phyloP scores from a whole-genome alignment of 257 asterid species.

The Capsicum baccatum region DNA sequence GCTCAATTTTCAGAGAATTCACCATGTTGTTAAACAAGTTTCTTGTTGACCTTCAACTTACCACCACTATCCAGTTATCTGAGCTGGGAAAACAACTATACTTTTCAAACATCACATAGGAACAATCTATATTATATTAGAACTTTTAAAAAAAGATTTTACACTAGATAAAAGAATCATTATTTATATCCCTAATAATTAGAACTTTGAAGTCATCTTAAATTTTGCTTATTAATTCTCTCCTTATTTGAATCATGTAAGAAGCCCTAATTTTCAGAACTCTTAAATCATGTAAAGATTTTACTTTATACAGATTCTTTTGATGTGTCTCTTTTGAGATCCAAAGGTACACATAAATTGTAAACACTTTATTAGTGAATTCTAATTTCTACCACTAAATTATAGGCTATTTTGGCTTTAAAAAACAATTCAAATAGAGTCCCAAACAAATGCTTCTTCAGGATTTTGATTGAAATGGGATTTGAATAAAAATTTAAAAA shows the following conservation, averaged over 20 bases:
- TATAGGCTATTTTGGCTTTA: background rate
- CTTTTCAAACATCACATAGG: background rate
- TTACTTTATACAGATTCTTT: background rate
- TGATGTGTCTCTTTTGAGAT: background rate
- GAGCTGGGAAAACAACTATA: background rate
- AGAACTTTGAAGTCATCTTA: background rate
- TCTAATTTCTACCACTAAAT: background rate
- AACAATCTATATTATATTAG: background rate
- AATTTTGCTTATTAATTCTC: background rate
- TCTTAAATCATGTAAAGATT: background rate
- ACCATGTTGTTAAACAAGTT: background rate
- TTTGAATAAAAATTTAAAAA: background rate
- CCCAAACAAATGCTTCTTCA: background rate
- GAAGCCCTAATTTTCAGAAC: background rate
- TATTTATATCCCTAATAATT: background rate
- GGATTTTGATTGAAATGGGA: background rate
- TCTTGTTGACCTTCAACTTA: conserved; percentile 1
- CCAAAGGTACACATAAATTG: background rate
- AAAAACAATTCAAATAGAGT: background rate
- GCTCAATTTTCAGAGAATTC: background rate
- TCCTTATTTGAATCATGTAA: background rate
- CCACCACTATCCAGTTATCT: conserved; percentile 9
- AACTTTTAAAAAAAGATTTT: background rate
- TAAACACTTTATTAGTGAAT: background rate
- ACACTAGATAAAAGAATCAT: background rate